Conservation (phyloP, 164 flowering plant genomes). For the Vitis rotundifolia region DNA sequence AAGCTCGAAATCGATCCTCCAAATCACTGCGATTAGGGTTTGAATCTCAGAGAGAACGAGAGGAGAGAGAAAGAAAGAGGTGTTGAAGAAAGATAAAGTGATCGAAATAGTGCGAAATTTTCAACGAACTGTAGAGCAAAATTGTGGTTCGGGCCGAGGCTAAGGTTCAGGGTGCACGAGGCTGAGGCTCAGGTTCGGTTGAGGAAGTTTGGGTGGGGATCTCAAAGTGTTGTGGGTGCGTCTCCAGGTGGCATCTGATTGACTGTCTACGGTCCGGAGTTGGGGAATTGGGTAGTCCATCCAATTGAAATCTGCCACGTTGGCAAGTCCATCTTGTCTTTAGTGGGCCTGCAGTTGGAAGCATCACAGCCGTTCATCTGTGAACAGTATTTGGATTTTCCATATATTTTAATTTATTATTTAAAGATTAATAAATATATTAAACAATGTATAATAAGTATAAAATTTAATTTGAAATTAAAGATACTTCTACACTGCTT, state of each 20-base stretch:
- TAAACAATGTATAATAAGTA: too few relatives aligned
- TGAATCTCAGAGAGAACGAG: conserved; percentile 13
- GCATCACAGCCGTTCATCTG: background rate
- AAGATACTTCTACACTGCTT: too few relatives aligned
- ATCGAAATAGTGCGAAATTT: conserved; percentile 49
- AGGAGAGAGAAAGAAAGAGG: background rate
- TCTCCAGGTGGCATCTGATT: background rate
- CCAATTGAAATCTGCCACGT: conserved; percentile 7
- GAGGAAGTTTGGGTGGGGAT: conserved; percentile 6
- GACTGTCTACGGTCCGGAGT: conserved; percentile 3
- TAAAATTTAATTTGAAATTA: too few relatives aligned
- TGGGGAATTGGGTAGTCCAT: background rate
- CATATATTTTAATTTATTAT: too few relatives aligned
- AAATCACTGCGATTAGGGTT: conserved; percentile 30
- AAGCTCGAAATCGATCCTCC: conserved; percentile 26
- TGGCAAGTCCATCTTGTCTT: background rate
- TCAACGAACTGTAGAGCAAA: conserved; percentile 47
- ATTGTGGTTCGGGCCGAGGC: conserved; percentile 29
- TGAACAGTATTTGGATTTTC: too few relatives aligned
- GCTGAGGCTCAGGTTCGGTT: conserved; percentile 25
- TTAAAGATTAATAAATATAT: too few relatives aligned
- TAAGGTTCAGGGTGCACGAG: background rate
- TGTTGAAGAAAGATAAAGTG: conserved; percentile 40
- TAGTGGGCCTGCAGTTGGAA: background rate
- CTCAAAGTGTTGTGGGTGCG: background rate